A percentile compares a stretch with the other conserved stretches of the same genome.
Conservation (phyloP, 2,329 filamentous ascomycete genomes). For the Talaromyces rugulosus region DNA sequence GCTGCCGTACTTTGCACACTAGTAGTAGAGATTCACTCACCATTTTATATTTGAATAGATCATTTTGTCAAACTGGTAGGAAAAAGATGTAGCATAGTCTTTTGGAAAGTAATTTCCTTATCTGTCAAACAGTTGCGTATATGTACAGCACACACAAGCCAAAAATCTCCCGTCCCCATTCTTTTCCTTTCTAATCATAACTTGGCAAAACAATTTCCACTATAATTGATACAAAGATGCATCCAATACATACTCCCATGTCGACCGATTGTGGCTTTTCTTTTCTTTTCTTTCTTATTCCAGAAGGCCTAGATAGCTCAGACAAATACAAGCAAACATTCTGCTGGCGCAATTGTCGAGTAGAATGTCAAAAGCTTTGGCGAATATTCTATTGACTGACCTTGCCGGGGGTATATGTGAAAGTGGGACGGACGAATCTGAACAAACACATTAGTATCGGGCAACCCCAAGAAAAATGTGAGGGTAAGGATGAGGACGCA, state of each 20-base stretch:
- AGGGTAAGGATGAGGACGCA: slow-evolving; percentile 44
- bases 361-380: neutral
- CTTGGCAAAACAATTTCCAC: neutral
- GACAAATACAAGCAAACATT: neutral
- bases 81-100: neutral
- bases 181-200: neutral
- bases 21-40: neutral
- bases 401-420: slow-evolving; percentile 64
- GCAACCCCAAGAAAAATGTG: neutral
- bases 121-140: neutral
- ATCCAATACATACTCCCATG: neutral
- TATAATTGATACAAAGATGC: neutral
- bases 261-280: neutral
- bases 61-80: neutral
- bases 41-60: neutral
- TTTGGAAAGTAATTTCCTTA: neutral
- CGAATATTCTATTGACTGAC: slow-evolving; percentile 48
- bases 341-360: neutral
- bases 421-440: slow-evolving; percentile 79
- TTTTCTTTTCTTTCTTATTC: neutral
- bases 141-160: slow-evolving; percentile 1
- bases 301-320: neutral
- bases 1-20: neutral
- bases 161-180: neutral
- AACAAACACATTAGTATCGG: neutral